These are phyloP conservation scores for Nitzschia sp. DNA, from an alignment of 108 stramenopile species.

Conservation along the genomic window DNA sequence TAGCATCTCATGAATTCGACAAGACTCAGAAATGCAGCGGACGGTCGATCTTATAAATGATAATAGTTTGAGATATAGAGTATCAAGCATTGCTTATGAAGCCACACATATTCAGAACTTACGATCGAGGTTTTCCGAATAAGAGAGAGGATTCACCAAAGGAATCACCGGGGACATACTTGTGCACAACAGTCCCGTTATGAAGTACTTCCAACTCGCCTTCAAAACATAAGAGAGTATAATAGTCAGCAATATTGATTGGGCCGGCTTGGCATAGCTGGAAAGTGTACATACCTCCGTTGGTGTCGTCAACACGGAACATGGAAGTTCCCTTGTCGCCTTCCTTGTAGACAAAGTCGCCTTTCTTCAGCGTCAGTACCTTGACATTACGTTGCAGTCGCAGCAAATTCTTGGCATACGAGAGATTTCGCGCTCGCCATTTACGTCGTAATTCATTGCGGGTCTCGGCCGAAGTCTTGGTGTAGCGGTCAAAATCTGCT, in stretches of 20 bases:
- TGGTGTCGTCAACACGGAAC: constrained; percentile 64
- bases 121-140: constrained; percentile 54
- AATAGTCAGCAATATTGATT: not conserved
- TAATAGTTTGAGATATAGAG: not conserved
- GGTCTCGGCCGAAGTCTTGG: constrained; percentile 26
- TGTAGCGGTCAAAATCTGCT: constrained; percentile 69
- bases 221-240: not conserved
- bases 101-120: constrained; percentile 2
- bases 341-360: constrained; percentile 73
- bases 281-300: constrained; percentile 35
- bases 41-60: constrained; percentile 54
- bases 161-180: constrained; percentile 55
- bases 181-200: constrained; percentile 45
- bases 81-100: not conserved
- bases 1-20: constrained; percentile 65
- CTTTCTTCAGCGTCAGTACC: constrained; percentile 43
- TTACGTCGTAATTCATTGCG: constrained; percentile 54
- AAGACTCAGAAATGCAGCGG: constrained; percentile 51
- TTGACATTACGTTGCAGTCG: constrained; percentile 61
- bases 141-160: constrained; percentile 76
- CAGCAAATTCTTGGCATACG: constrained; percentile 68
- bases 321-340: constrained; percentile 63
- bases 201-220: constrained; percentile 54
- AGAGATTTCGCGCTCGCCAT: constrained; percentile 56
- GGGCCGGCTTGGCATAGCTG: not conserved